Conservation (phyloP, 176 grass and related monocot species). For the Ananas comosus region DNA sequence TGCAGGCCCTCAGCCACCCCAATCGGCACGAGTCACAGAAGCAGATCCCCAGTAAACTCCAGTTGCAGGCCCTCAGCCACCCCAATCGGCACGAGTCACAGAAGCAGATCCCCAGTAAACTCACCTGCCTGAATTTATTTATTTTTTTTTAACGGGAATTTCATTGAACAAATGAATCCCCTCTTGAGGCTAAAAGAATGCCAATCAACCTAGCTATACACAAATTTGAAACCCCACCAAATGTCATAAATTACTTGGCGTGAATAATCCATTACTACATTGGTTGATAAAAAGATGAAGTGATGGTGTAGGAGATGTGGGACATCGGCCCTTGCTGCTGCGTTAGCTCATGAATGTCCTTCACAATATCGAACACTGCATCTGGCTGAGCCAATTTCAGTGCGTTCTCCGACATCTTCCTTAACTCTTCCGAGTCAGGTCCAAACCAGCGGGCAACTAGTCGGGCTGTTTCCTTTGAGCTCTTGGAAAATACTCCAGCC, state of each 20-base stretch:
- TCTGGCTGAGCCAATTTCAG: constrained; percentile 81
- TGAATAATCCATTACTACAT: constrained; percentile 3
- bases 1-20: too few species aligned
- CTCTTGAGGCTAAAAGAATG: constrained; percentile 19
- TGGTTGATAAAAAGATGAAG: constrained; percentile 54
- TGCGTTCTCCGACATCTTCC: constrained; percentile 86
- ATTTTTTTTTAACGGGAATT: background rate
- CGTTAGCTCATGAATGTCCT: constrained; percentile 71
- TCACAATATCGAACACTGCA: constrained; percentile 90
- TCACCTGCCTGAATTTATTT: constrained; percentile 5
- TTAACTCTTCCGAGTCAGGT: constrained; percentile 52
- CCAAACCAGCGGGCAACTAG: constrained; percentile 80
- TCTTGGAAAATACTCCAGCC: constrained; percentile 96
- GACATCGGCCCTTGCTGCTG: constrained; percentile 60
- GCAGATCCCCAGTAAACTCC: background rate
- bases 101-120: background rate
- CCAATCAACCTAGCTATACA: constrained; percentile 23
- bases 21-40: too few species aligned
- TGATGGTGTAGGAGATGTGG: constrained; percentile 61
- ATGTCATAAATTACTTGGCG: constrained; percentile 13
- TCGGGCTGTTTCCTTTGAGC: constrained; percentile 64
- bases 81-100: too few species aligned
- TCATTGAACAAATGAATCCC: constrained; percentile 8
- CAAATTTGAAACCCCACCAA: constrained; percentile 5
- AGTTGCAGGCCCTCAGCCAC: too few species aligned